Evolutionary conservation across 192 early-diverging fungal genomes (phyloP), one percentile per base, ranked within the genome.

Genomic region (Entomortierella lignicola): DNA sequence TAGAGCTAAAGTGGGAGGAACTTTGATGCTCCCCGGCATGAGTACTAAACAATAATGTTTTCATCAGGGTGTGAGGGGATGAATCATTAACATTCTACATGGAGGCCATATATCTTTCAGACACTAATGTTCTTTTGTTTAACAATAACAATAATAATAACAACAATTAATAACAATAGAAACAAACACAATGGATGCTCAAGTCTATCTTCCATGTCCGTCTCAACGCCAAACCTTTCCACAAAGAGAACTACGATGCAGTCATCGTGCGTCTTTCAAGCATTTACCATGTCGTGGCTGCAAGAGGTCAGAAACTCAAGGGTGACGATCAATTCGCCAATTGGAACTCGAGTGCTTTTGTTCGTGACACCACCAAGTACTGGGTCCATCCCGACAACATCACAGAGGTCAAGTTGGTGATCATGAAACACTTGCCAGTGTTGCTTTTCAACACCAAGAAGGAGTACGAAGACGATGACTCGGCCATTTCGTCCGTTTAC

Each of bases 301-400:
- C 75, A 12, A 55, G 75, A 34, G 59, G 80, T 26, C 77, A 72
- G 57, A 81, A 66, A 32, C 44, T 68, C 41, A 64, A 77, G 60
- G 66, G 69, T 2, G 69, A 71, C 27, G 44, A 59, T 23, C 56
- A 59, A 52, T 61, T 61, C 50, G 11, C 69, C 58, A 62, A 83
- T 63, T 69, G 66, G 75, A 68, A 63, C 68, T 79, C 75, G 53
- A 66, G 41, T 56, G 66, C 75, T 6, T 79, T 79, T 37, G 75
- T 79, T 23, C 87, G 96, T 47, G 89, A 92, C 61, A 95, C 96
- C 4, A 91, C 88, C 66, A 98, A 98, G 80, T 99, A 93, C 88
- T 99, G 95, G 95, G 93, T 99, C 10, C 97, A 98, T 72, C 90
- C 91, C 2, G 95, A 97, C 77, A 96, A 98, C 85, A 93, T 98